Percentiles rank a stretch among this genome's conserved stretches.
phyloP scores from a whole-genome alignment of 306 rosid species.

The Urtica urens region DNA sequence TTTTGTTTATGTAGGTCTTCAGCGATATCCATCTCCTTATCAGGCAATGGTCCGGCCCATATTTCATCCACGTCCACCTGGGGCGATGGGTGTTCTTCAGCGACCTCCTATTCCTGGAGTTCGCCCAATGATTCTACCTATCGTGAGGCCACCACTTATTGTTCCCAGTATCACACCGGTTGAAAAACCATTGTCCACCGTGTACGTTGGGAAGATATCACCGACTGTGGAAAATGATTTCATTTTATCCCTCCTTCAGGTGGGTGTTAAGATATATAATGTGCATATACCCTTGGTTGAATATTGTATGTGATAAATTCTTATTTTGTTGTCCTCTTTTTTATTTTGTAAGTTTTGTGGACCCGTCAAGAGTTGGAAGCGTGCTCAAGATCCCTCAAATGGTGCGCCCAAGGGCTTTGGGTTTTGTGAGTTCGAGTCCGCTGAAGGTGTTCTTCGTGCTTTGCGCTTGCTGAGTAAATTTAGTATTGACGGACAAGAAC shows the following conservation, averaged over 20 bases:
- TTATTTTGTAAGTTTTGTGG: conserved; percentile 63
- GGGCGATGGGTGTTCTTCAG: conserved; percentile 61
- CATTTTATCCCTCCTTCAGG: conserved; percentile 77
- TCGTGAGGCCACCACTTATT: conserved; percentile 62
- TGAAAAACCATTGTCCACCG: conserved; percentile 76
- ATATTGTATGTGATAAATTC: background rate
- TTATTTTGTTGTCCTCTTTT: conserved; percentile 4
- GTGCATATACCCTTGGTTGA: background rate
- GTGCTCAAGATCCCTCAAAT: conserved; percentile 71
- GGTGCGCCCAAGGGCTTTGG: conserved; percentile 91
- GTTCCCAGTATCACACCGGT: conserved; percentile 66
- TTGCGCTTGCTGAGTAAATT: conserved; percentile 74
- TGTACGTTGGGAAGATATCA: conserved; percentile 86
- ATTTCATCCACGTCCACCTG: conserved; percentile 69
- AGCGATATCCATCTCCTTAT: conserved; percentile 74
- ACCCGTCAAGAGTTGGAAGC: conserved; percentile 94
- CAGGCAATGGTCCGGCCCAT: conserved; percentile 63
- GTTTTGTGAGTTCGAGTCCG: conserved; percentile 89
- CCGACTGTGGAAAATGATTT: conserved; percentile 87
- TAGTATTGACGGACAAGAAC: conserved; percentile 89
- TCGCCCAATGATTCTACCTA: conserved; percentile 68
- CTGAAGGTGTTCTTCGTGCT: conserved; percentile 96
- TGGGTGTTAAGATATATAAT: conserved; percentile 14
- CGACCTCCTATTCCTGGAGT: conserved; percentile 76
- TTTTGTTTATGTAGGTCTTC: conserved; percentile 64